Percentiles rank a stretch among this genome's conserved stretches.
These are phyloP conservation scores for Aspergillus floridensis DNA, from an alignment of 2,329 filamentous ascomycete genomes.

Conservation along the genomic window DNA sequence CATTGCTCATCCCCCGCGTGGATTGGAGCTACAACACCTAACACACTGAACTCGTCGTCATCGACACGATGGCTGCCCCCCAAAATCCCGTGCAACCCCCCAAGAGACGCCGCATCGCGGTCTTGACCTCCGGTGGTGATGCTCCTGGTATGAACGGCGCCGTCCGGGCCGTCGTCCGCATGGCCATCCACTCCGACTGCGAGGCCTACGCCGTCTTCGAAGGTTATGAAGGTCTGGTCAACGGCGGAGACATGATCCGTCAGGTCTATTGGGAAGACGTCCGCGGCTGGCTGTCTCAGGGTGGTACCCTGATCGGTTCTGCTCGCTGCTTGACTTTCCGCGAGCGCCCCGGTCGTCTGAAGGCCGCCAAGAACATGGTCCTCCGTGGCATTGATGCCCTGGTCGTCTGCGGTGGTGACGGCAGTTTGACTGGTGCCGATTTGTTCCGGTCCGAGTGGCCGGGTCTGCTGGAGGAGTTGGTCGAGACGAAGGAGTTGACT, in stretches of 20 bases:
- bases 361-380: slow-evolving; percentile 91
- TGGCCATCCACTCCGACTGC: slow-evolving; percentile 79
- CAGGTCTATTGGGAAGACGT: slow-evolving; percentile 92
- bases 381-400: slow-evolving; percentile 89
- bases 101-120: slow-evolving; percentile 68
- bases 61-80: slow-evolving; percentile 19
- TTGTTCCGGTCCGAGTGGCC: slow-evolving; percentile 92
- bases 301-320: slow-evolving; percentile 93
- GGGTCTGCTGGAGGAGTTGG: slow-evolving; percentile 78
- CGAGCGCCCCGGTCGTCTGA: slow-evolving; percentile 77
- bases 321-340: slow-evolving; percentile 91
- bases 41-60: slow-evolving; percentile 8
- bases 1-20: slow-evolving; percentile 7
- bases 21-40: slow-evolving; percentile 8
- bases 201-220: slow-evolving; percentile 83
- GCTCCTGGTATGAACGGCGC: slow-evolving; percentile 93
- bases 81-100: slow-evolving; percentile 19
- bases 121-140: slow-evolving; percentile 94
- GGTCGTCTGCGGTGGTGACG: slow-evolving; percentile 95
- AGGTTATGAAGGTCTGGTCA: slow-evolving; percentile 92
- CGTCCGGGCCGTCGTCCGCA: slow-evolving; percentile 85
- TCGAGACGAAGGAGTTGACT: slow-evolving; percentile 69
- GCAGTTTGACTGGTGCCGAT: slow-evolving; percentile 92
- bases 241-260: slow-evolving; percentile 82
- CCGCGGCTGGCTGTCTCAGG: slow-evolving; percentile 87